phyloP scores from a whole-genome alignment of 331 rosid species.

The Pyracantha coccinea region DNA sequence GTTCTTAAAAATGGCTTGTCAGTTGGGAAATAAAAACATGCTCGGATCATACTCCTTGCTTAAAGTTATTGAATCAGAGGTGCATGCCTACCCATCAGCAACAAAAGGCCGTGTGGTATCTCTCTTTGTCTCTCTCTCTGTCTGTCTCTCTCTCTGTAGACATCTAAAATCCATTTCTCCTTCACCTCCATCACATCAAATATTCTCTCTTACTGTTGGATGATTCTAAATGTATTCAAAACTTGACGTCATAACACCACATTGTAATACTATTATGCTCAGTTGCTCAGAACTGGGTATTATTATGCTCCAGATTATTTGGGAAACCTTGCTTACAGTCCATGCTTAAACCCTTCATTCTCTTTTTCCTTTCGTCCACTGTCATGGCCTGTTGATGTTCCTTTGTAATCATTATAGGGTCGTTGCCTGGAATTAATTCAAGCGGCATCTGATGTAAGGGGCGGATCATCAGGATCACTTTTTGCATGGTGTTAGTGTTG shows the following conservation, averaged over 20 bases:
- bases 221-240: background rate
- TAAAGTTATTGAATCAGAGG: slow-evolving; percentile 87
- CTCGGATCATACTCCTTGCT: slow-evolving; percentile 89
- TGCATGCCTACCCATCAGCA: slow-evolving; percentile 77
- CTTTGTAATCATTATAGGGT: background rate
- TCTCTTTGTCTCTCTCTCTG: no score
- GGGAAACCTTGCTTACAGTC: background rate
- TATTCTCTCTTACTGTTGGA: background rate
- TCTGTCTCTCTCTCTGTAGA: background rate
- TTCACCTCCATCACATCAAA: background rate
- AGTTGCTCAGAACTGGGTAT: background rate
- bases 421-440: slow-evolving; percentile 87
- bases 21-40: slow-evolving; percentile 85
- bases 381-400: slow-evolving; percentile 2
- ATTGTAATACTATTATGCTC: background rate
- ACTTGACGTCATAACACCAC: background rate
- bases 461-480: slow-evolving; percentile 82
- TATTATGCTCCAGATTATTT: background rate
- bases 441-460: slow-evolving; percentile 90
- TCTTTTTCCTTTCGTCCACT: background rate
- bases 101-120: slow-evolving; percentile 95
- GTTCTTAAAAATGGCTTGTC: slow-evolving; percentile 86
- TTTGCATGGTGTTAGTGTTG: slow-evolving; percentile 33
- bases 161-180: background rate
- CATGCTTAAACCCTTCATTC: background rate